A percentile compares a stretch with the other conserved stretches of the same genome.
phyloP scores from a whole-genome alignment of 345 rosid species.

The Eucalyptus curtisii region DNA sequence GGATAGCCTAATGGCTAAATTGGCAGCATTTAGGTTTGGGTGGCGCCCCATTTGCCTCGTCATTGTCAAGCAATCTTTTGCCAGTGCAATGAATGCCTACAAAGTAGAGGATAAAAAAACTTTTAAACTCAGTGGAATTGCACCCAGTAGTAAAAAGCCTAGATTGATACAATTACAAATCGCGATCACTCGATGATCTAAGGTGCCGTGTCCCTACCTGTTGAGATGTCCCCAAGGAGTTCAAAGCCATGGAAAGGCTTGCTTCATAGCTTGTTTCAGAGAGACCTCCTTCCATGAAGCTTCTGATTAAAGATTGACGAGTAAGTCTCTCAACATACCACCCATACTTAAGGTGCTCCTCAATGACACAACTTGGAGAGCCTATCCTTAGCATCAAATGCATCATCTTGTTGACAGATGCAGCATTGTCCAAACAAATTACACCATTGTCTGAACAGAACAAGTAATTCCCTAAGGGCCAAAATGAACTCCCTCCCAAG shows the following conservation, averaged over 20 bases:
- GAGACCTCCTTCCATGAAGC: background rate
- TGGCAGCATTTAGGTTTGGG: too few relatives aligned
- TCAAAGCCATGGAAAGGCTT: conserved; percentile 53
- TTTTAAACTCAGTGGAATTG: background rate
- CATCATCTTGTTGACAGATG: conserved; percentile 8
- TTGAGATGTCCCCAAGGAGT: conserved; percentile 33
- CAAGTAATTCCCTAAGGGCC: too few relatives aligned
- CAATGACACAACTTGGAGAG: background rate
- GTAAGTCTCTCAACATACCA: background rate
- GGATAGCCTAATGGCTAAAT: too few relatives aligned
- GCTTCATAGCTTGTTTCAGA: conserved; percentile 8
- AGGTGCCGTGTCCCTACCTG: conserved; percentile 7
- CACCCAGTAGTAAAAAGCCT: rapidly evolving
- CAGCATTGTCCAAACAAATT: conserved; percentile 50
- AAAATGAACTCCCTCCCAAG: too few relatives aligned
- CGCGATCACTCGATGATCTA: background rate
- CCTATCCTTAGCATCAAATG: background rate
- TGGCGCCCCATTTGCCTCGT: too few relatives aligned
- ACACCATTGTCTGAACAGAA: rapidly evolving
- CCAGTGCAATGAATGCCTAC: too few relatives aligned
- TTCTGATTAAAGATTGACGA: background rate
- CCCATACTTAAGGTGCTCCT: background rate
- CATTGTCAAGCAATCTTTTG: too few relatives aligned
- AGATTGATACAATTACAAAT: background rate
- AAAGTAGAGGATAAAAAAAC: too few relatives aligned